phyloP scores from a whole-genome alignment of 2,329 filamentous ascomycete species.

The Seiridium cupressi region DNA sequence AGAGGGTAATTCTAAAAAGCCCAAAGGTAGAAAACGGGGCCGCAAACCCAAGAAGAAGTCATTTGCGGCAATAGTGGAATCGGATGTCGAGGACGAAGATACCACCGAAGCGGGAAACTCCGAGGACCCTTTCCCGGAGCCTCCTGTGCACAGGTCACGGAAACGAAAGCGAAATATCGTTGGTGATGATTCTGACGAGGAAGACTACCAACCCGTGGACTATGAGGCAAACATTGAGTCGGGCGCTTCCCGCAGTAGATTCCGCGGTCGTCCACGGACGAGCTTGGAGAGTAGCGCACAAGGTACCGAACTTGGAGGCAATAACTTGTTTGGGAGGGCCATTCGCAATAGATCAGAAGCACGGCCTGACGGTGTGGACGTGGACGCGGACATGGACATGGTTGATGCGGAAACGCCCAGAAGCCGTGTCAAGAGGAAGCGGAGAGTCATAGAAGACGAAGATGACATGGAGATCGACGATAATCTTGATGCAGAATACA shows the following conservation, averaged over 20 bases:
- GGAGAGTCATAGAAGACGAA: neutral
- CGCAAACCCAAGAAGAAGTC: constrained; percentile 28
- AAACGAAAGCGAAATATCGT: constrained; percentile 24
- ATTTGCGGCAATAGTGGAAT: constrained; percentile 24
- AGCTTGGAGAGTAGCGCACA: constrained; percentile 12
- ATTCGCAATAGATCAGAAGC: no score
- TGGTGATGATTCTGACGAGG: constrained; percentile 20
- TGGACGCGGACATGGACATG: neutral
- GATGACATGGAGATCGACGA: constrained; percentile 12
- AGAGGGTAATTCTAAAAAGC: constrained; percentile 15
- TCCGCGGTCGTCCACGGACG: constrained; percentile 14
- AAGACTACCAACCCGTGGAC: constrained; percentile 23
- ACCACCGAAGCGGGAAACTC: constrained; percentile 17
- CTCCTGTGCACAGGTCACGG: constrained; percentile 8
- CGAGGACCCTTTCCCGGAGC: neutral
- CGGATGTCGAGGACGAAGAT: constrained; percentile 24
- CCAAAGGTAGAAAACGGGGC: constrained; percentile 22
- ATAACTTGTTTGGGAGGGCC: no score
- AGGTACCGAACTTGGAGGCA: constrained; percentile 9
- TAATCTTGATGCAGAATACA: constrained; percentile 15
- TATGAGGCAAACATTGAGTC: constrained; percentile 21
- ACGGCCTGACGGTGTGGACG: no score
- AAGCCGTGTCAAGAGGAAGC: constrained; percentile 17
- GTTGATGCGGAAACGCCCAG: constrained; percentile 12
- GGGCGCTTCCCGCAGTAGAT: constrained; percentile 10